phyloP scores from a whole-genome alignment of 2,329 filamentous ascomycete genomes.

The Dichotomopilus funicola region DNA sequence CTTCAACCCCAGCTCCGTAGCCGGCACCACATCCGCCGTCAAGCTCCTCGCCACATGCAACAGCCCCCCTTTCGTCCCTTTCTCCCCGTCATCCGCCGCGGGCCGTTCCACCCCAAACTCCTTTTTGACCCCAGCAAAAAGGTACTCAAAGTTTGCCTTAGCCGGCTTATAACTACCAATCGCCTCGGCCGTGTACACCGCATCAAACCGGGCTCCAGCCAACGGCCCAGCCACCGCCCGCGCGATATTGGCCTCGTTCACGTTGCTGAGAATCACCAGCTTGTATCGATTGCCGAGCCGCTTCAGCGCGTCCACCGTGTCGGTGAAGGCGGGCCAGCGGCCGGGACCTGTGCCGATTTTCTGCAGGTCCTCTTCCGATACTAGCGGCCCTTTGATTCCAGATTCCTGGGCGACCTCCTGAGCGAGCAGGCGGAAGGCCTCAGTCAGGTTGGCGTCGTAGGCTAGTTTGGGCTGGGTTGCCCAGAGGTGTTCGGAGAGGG shows the following conservation, averaged over 20 bases:
- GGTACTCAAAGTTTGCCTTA: slow-evolving; percentile 56
- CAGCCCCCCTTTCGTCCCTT: slow-evolving; percentile 38
- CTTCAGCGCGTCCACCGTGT: slow-evolving; percentile 49
- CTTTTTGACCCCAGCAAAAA: slow-evolving; percentile 46
- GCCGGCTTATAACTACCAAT: slow-evolving; percentile 68
- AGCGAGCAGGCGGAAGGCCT: slow-evolving; percentile 42
- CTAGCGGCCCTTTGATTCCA: slow-evolving; percentile 28
- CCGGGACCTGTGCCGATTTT: slow-evolving; percentile 47
- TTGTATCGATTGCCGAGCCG: slow-evolving; percentile 46
- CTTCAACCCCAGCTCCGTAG: slow-evolving; percentile 51
- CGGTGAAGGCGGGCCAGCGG: slow-evolving; percentile 50
- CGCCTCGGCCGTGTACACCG: slow-evolving; percentile 62
- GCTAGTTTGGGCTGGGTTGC: slow-evolving; percentile 46
- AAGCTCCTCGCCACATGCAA: slow-evolving; percentile 64
- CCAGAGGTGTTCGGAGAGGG: slow-evolving; percentile 45
- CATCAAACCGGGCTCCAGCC: slow-evolving; percentile 48
- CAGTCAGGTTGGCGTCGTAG: slow-evolving; percentile 54
- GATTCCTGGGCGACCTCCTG: slow-evolving; percentile 3
- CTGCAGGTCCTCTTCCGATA: slow-evolving; percentile 38
- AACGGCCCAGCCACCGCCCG: slow-evolving; percentile 34
- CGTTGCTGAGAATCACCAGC: slow-evolving; percentile 55
- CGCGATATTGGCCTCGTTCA: slow-evolving; percentile 41
- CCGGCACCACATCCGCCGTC: slow-evolving; percentile 60
- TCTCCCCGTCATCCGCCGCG: too few relatives aligned
- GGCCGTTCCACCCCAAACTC: slow-evolving; percentile 47